Evolutionary conservation across 1,139 yeast genomes (phyloP), one percentile per base, ranked within the genome.

Genomic region (Scheffersomyces illinoinensis): DNA sequence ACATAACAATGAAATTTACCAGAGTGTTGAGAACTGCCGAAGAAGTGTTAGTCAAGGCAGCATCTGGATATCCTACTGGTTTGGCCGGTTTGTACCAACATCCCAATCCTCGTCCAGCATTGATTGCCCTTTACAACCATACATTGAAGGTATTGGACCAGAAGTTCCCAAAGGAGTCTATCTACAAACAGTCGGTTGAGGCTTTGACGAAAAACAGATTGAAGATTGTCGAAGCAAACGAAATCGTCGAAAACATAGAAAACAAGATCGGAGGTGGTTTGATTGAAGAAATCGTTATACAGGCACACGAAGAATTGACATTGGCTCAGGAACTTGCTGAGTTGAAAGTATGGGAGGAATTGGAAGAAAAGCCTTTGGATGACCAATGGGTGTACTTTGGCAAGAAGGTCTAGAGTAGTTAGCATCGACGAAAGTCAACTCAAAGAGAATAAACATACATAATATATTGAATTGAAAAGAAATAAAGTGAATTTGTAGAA

Each of bases 91-190:
- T 91, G 62, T 82, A 79, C 71, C 90, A 88, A 70, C 96, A 91
- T 71, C 96, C 97, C 58, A 84, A 89, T 72, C 97, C 97, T 59
- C 85, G 92, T 73, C 95, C 96, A 2, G 91, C 93, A 3, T 81
- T 91, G 67, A 77, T 87, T 59, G 84, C 90, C 56, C 79, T 91
- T 54, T 91, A 91, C 77, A 84, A 84, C 64, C 85, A 89, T 60
- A 91, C 97, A 2, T 78, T 91, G 67, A 75, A 77, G 53, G 81
- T 85, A 54, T 79, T 91, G 66, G 76, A 82, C 54, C 77, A 77
- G 46, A 84, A 85, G 66, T 88, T 87, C 72, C 97, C 97, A 47
- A 75, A 83, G 58, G 84, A 86, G 48, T 86, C 93, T 39, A 86
- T 92, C 47, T 91, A 91, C 77, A 84, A 89, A 73, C 90, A 89